A percentile compares a stretch with the other conserved stretches of the same genome.
Conservation (phyloP, 768 basidiomycete genomes). For the Mycena galericulata region DNA sequence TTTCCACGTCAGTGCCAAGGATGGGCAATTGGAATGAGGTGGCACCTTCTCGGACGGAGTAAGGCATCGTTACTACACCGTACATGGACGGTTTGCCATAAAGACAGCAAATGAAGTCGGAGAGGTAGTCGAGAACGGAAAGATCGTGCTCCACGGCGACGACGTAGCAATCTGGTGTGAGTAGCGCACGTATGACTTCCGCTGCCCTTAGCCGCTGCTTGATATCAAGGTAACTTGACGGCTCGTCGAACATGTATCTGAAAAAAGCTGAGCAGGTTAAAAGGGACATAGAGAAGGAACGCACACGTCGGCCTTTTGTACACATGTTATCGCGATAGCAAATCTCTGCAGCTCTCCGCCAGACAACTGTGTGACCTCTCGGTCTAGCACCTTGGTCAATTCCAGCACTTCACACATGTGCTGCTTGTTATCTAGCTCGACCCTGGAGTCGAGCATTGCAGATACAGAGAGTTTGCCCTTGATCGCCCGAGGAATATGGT, state of each 20-base stretch:
- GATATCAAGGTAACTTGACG: conserved; percentile 97
- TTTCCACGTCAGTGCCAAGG: background rate
- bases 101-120: conserved; percentile 97
- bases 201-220: conserved; percentile 96
- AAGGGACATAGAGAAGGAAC: conserved; percentile 44
- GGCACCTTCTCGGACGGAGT: conserved; percentile 95
- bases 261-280: conserved; percentile 11
- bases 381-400: conserved; percentile 85
- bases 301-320: conserved; percentile 95
- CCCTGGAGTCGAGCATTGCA: conserved; percentile 93
- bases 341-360: conserved; percentile 99
- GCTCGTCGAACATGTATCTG: conserved; percentile 99
- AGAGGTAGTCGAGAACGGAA: conserved; percentile 97
- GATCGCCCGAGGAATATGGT: conserved; percentile 97
- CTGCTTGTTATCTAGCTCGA: conserved; percentile 91
- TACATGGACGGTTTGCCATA: conserved; percentile 99
- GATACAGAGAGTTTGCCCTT: conserved; percentile 89
- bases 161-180: conserved; percentile 89
- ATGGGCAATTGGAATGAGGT: conserved; percentile 6
- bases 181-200: conserved; percentile 90
- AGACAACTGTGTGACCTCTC: conserved; percentile 88
- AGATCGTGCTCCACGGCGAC: conserved; percentile 99
- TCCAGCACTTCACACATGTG: conserved; percentile 89
- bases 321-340: conserved; percentile 97
- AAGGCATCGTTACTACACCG: conserved; percentile 99